Conservation (phyloP, 371 early-diverging fungal species). For the Mortierella sp. region DNA sequence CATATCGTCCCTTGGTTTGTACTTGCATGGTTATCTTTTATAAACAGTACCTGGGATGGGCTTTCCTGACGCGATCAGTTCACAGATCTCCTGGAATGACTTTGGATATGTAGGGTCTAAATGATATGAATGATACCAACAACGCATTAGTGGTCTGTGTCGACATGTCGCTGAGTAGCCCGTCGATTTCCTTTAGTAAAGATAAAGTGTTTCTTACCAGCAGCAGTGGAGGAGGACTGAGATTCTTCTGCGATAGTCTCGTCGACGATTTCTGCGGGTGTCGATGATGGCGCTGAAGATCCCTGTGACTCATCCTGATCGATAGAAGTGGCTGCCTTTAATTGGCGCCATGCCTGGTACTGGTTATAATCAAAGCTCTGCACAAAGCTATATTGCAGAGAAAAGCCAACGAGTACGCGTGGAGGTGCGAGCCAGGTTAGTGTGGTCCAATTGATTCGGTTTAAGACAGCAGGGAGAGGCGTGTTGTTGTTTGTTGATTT, state of each 20-base stretch:
- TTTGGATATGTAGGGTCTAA: constrained; percentile 55
- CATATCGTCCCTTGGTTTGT: not conserved
- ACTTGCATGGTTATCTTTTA: not conserved
- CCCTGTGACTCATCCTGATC: not conserved
- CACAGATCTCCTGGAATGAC: constrained; percentile 67
- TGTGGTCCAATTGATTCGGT: not conserved
- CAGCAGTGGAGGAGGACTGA: not conserved
- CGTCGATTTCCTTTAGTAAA: too few relatives aligned
- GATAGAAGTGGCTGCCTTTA: not conserved
- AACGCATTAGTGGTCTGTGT: too few relatives aligned
- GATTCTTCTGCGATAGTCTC: not conserved
- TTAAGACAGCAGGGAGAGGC: not conserved
- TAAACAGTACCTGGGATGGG: constrained; percentile 64
- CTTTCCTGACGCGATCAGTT: constrained; percentile 66
- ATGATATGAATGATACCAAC: too few relatives aligned
- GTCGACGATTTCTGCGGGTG: not conserved
- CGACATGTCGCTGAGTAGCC: not conserved
- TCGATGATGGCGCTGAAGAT: not conserved
- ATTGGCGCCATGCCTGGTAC: constrained; percentile 40
- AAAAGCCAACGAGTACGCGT: not conserved
- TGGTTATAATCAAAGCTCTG: constrained; percentile 32
- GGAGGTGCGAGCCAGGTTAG: not conserved
- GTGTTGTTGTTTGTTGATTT: not conserved
- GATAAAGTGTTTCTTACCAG: not conserved
- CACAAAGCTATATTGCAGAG: constrained; percentile 27